phyloP scores from a whole-genome alignment of 306 rosid species.

The Prunus salicina region DNA sequence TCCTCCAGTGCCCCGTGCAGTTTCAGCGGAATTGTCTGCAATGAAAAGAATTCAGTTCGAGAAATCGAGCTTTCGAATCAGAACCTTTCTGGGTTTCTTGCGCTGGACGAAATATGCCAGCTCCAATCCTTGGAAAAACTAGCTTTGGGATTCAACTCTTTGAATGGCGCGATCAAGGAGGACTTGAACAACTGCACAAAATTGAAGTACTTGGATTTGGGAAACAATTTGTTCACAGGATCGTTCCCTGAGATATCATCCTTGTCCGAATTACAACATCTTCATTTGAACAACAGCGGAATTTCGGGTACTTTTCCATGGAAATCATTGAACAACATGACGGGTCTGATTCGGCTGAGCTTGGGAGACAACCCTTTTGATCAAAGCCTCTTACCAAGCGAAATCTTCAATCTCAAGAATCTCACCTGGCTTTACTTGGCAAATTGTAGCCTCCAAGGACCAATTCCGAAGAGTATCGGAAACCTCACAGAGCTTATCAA shows the following conservation, averaged over 20 bases:
- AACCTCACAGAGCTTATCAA: constrained; percentile 52
- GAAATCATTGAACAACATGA: constrained; percentile 53
- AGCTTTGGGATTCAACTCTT: constrained; percentile 50
- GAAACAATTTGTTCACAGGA: constrained; percentile 57
- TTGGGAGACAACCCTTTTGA: constrained; percentile 72
- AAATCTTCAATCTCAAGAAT: constrained; percentile 39
- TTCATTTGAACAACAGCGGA: constrained; percentile 54
- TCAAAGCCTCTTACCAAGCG: constrained; percentile 47
- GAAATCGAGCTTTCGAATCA: constrained; percentile 55
- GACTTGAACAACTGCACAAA: constrained; percentile 57
- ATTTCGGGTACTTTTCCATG: constrained; percentile 76
- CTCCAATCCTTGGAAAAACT: constrained; percentile 56
- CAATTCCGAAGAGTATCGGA: constrained; percentile 65
- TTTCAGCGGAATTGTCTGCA: constrained; percentile 64
- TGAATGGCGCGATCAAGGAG: constrained; percentile 38
- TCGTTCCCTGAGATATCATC: constrained; percentile 61
- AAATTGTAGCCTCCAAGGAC: constrained; percentile 59
- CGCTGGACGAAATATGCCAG: constrained; percentile 59
- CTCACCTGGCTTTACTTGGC: constrained; percentile 62
- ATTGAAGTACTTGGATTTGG: constrained; percentile 61
- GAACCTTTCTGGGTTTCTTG: constrained; percentile 52
- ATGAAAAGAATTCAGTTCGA: constrained; percentile 27
- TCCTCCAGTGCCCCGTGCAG: constrained; percentile 26
- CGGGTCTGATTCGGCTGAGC: constrained; percentile 51
- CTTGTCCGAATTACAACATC: constrained; percentile 37